Evolutionary conservation across 306 rosid genomes (phyloP).

Genomic region (Cucumis melo): DNA sequence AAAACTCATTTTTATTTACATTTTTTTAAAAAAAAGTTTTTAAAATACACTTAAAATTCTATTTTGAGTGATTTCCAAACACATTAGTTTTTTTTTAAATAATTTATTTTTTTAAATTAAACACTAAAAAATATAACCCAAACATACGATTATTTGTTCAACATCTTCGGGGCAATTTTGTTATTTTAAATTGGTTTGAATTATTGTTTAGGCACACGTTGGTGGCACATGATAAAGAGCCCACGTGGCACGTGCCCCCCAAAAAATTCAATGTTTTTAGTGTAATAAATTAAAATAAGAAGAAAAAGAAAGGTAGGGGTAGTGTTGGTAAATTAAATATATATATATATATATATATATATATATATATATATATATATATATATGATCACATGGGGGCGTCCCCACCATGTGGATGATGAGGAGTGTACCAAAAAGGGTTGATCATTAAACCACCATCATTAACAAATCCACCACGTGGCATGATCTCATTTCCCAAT

Average conservation of each 20-base stretch:
- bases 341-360: too few relatives aligned
- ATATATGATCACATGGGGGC: slow-evolving; percentile 1
- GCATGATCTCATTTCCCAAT: background rate
- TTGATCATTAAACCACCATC: background rate
- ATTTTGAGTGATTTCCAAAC: too few relatives aligned
- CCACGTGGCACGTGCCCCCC: slow-evolving; percentile 3
- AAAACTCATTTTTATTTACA: too few relatives aligned
- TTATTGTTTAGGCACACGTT: background rate
- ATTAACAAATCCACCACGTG: background rate
- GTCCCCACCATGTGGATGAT: slow-evolving; percentile 1
- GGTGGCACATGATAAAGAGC: background rate
- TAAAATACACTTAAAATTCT: too few relatives aligned
- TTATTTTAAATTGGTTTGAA: background rate
- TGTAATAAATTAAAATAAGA: too few relatives aligned
- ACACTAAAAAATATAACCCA: too few relatives aligned
- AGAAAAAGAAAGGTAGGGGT: background rate
- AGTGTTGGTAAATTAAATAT: background rate
- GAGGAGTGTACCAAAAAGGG: background rate
- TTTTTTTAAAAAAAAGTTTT: too few relatives aligned
- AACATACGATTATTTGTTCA: too few relatives aligned
- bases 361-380: too few relatives aligned
- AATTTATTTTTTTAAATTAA: too few relatives aligned
- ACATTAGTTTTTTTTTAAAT: too few relatives aligned
- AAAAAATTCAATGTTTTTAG: background rate
- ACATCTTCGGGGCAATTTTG: background rate